A percentile compares a stretch with the other conserved stretches of the same genome.
Evolutionary conservation across 2,329 filamentous ascomycete genomes (phyloP).

Genomic region (Pseudogymnoascus sp.): DNA sequence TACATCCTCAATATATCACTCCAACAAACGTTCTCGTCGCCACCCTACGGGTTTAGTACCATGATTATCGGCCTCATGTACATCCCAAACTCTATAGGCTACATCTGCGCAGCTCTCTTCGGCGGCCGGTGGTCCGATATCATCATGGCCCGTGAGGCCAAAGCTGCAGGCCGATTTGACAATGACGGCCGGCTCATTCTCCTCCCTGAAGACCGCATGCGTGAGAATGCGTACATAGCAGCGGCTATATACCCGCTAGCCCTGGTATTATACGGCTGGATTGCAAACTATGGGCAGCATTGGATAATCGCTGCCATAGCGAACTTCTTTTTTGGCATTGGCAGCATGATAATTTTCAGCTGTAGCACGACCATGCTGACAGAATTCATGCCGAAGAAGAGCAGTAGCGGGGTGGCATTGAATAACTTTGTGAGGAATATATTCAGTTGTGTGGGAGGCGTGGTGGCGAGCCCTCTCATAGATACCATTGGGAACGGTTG

Average conservation of each 20-base stretch:
- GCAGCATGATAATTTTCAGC: slow-evolving; percentile 58
- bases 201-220: slow-evolving; percentile 72
- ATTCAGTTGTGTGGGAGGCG: slow-evolving; percentile 61
- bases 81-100: slow-evolving; percentile 67
- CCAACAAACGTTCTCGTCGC: slow-evolving; percentile 57
- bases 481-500: slow-evolving; percentile 65
- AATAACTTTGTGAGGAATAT: slow-evolving; percentile 80
- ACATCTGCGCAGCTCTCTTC: slow-evolving; percentile 58
- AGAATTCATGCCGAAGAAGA: slow-evolving; percentile 68
- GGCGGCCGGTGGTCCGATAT: slow-evolving; percentile 72
- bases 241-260: slow-evolving; percentile 62
- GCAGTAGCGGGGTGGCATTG: slow-evolving; percentile 66
- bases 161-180: slow-evolving; percentile 62
- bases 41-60: slow-evolving; percentile 62
- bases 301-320: slow-evolving; percentile 58
- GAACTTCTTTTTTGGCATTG: slow-evolving; percentile 67
- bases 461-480: slow-evolving; percentile 66
- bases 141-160: slow-evolving; percentile 73
- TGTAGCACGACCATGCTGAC: slow-evolving; percentile 68
- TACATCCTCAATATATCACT: slow-evolving; percentile 74
- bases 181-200: slow-evolving; percentile 58
- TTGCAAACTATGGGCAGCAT: slow-evolving; percentile 52
- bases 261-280: slow-evolving; percentile 73
- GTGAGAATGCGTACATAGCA: slow-evolving; percentile 73
- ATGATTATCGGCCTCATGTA: slow-evolving; percentile 70